phyloP scores from a whole-genome alignment of 2,329 filamentous ascomycete species.

The Venturia asperata region DNA sequence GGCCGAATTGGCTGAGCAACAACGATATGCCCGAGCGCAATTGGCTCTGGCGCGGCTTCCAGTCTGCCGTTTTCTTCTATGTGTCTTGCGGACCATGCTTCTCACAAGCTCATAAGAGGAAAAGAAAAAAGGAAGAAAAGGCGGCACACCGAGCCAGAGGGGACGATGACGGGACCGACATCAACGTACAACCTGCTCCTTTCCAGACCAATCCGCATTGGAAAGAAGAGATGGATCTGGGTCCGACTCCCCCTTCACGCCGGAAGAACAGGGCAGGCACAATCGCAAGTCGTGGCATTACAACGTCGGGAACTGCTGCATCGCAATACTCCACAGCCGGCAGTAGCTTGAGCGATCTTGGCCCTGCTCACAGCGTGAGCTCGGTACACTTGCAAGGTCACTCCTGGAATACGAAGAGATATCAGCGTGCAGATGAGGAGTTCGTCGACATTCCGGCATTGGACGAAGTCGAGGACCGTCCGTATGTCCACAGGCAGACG shows the following conservation, averaged over 20 bases:
- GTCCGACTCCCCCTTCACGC: slow-evolving; percentile 57
- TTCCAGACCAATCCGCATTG: slow-evolving; percentile 86
- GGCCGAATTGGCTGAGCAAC: neutral
- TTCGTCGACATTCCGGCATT: slow-evolving; percentile 49
- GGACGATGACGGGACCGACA: slow-evolving; percentile 43
- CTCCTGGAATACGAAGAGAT: slow-evolving; percentile 70
- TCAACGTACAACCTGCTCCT: slow-evolving; percentile 72
- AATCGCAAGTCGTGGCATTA: slow-evolving; percentile 53
- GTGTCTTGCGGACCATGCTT: slow-evolving; percentile 73
- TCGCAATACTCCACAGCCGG: slow-evolving; percentile 40
- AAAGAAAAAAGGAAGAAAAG: slow-evolving; percentile 63
- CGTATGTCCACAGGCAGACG: neutral
- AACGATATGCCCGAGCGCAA: neutral
- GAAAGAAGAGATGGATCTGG: slow-evolving; percentile 77
- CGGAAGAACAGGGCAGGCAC: slow-evolving; percentile 49
- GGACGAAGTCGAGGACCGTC: slow-evolving; percentile 33
- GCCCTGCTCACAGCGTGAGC: slow-evolving; percentile 26
- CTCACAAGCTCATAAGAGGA: slow-evolving; percentile 61
- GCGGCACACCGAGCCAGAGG: slow-evolving; percentile 48
- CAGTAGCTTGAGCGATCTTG: slow-evolving; percentile 27
- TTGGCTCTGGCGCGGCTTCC: slow-evolving; percentile 46
- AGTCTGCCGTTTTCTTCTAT: slow-evolving; percentile 72
- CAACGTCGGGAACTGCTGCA: slow-evolving; percentile 48
- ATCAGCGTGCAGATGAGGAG: slow-evolving; percentile 82
- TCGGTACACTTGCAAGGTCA: slow-evolving; percentile 27